A percentile compares a stretch with the other conserved stretches of the same genome.
phyloP scores from a whole-genome alignment of 805 yeast genomes.

The Candida adriatica region DNA sequence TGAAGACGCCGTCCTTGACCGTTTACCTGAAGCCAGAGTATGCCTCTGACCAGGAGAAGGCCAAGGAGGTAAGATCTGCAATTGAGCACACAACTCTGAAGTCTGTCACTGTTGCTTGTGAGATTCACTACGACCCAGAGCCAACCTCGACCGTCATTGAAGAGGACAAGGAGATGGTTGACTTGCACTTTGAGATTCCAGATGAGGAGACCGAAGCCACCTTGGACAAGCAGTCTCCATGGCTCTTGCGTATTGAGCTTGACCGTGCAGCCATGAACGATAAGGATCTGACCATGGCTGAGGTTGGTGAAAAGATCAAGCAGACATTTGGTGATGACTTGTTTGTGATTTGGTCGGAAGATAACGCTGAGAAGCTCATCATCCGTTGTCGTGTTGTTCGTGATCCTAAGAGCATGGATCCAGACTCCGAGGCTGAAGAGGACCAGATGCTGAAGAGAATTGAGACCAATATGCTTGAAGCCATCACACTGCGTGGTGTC shows the following conservation, averaged over 20 bases:
- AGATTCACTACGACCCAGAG: conserved; percentile 96
- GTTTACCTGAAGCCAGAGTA: conserved; percentile 80
- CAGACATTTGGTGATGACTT: conserved; percentile 91
- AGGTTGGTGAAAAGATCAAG: conserved; percentile 92
- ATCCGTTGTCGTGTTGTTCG: conserved; percentile 98
- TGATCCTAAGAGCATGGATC: conserved; percentile 89
- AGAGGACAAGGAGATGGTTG: conserved; percentile 95
- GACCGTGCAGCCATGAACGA: conserved; percentile 99
- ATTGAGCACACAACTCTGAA: conserved; percentile 93
- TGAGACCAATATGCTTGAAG: conserved; percentile 93
- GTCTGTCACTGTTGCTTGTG: conserved; percentile 96
- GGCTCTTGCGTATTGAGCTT: conserved; percentile 92
- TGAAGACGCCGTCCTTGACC: conserved; percentile 98
- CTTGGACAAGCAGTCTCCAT: conserved; percentile 92
- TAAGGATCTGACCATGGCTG: conserved; percentile 95
- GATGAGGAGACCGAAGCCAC: conserved; percentile 96
- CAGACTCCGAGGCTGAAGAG: conserved; percentile 92
- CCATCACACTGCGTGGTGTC: conserved; percentile 92
- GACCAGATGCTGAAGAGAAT: conserved; percentile 93
- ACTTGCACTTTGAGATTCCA: conserved; percentile 94
- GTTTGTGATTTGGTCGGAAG: conserved; percentile 98
- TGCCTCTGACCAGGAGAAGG: conserved; percentile 85
- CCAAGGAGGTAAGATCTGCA: conserved; percentile 92
- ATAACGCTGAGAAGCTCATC: conserved; percentile 92
- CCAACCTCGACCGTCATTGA: conserved; percentile 95